phyloP scores from a whole-genome alignment of 164 flowering plant species.

The Magnolia kwangsiensis region DNA sequence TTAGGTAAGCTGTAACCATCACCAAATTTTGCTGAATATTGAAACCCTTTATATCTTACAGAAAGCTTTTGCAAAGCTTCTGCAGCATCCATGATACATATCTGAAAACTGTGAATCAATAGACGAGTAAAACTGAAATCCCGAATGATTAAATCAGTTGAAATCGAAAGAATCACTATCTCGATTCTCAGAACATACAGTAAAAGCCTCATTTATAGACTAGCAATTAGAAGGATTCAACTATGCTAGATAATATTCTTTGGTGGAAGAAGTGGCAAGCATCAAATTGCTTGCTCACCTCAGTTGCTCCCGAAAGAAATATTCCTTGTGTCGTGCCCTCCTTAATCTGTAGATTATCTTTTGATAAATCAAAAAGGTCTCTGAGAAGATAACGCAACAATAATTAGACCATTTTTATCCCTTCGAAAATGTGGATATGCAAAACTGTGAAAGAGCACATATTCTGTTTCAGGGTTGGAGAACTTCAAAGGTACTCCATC shows the following conservation, averaged over 20 bases:
- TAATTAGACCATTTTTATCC: background rate
- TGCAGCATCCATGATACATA: conserved; percentile 39
- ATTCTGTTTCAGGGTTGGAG: background rate
- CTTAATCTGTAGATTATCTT: conserved; percentile 78
- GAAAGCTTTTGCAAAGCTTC: conserved; percentile 62
- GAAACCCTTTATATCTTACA: conserved; percentile 42
- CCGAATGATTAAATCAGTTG: background rate
- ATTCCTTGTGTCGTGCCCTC: conserved; percentile 66
- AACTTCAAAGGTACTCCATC: conserved; percentile 1
- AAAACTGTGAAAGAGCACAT: background rate
- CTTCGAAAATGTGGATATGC: background rate
- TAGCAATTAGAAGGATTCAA: background rate
- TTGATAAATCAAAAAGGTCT: conserved; percentile 82
- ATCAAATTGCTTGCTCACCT: conserved; percentile 34
- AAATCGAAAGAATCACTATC: background rate
- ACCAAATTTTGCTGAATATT: background rate
- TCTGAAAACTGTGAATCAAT: conserved; percentile 32
- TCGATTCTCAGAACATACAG: background rate
- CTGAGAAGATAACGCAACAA: conserved; percentile 27
- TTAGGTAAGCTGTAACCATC: conserved; percentile 15
- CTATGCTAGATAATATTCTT: background rate
- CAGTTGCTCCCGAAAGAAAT: conserved; percentile 66
- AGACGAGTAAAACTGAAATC: background rate
- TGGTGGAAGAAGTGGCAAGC: background rate
- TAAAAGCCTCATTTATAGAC: background rate